Evolutionary conservation across 495 filamentous ascomycete species (phyloP).

Genomic region (Daldinia bambusicola): DNA sequence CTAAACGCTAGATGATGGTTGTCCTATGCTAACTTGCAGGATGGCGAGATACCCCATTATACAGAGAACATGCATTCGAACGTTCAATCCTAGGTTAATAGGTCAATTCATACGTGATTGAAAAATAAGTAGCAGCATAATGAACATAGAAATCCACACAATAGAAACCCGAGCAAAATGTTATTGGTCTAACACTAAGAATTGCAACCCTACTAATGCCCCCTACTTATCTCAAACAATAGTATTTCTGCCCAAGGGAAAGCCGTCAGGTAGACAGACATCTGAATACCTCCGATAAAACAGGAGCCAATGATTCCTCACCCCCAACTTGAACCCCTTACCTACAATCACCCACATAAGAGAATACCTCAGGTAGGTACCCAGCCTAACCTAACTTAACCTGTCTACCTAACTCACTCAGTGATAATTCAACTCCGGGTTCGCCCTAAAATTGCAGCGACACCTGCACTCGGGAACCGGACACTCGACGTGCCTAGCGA

Average conservation of each 20-base stretch:
- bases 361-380: too few species aligned
- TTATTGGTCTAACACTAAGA: background rate
- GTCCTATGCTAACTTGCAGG: background rate
- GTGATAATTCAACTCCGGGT: constrained; percentile 60
- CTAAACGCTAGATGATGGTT: background rate
- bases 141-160: background rate
- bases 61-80: background rate
- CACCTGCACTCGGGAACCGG: constrained; percentile 91
- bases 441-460: constrained; percentile 70
- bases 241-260: constrained; percentile 12
- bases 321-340: background rate
- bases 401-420: too few species aligned
- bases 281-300: background rate
- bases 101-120: background rate
- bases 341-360: background rate
- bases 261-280: constrained; percentile 4
- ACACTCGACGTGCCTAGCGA: constrained; percentile 79
- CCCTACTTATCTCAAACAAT: background rate
- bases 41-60: background rate
- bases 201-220: constrained; percentile 5
- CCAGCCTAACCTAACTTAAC: too few species aligned
- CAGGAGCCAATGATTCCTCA: background rate
- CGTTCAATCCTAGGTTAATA: background rate
- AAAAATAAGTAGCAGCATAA: background rate
- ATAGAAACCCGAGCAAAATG: constrained; percentile 3